These are phyloP conservation scores for Lactifluus subvellereus DNA, from an alignment of 768 basidiomycete genomes.

Conservation along the genomic window DNA sequence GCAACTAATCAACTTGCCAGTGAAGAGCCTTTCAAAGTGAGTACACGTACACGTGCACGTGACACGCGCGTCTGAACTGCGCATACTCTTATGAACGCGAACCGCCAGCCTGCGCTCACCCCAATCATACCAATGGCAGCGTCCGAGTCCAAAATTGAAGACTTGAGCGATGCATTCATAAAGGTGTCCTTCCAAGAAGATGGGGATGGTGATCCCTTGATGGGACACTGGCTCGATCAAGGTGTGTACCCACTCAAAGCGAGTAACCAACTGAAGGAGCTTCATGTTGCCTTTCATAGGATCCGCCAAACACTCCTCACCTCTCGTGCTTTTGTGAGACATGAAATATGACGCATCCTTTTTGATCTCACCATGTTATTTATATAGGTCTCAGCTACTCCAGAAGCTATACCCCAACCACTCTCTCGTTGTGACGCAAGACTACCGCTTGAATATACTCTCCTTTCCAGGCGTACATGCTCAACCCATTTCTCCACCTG, in stretches of 20 bases:
- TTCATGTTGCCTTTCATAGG: constrained; percentile 31
- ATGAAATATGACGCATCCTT: not conserved
- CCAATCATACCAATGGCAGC: not conserved
- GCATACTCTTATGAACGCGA: not conserved
- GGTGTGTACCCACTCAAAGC: constrained; percentile 32
- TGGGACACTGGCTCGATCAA: constrained; percentile 47
- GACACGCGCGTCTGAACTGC: not conserved
- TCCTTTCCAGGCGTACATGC: constrained; percentile 45
- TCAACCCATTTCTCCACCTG: constrained; percentile 42
- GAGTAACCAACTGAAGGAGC: not conserved
- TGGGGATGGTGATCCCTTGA: constrained; percentile 36
- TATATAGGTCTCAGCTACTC: constrained; percentile 40
- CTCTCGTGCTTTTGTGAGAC: constrained; percentile 32
- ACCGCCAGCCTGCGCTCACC: no score
- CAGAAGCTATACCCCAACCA: constrained; percentile 56
- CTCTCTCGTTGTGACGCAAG: constrained; percentile 50
- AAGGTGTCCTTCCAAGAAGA: constrained; percentile 40
- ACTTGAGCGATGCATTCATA: constrained; percentile 39
- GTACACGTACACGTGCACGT: not conserved
- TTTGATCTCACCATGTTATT: not conserved
- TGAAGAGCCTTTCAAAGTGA: no score
- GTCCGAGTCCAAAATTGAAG: not conserved
- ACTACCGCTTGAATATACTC: constrained; percentile 43
- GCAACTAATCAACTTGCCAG: no score
- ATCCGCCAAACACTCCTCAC: constrained; percentile 46